Base-by-base conservation (phyloP, 768 basidiomycete genomes). In the Cantharellus anzutake region DNA sequence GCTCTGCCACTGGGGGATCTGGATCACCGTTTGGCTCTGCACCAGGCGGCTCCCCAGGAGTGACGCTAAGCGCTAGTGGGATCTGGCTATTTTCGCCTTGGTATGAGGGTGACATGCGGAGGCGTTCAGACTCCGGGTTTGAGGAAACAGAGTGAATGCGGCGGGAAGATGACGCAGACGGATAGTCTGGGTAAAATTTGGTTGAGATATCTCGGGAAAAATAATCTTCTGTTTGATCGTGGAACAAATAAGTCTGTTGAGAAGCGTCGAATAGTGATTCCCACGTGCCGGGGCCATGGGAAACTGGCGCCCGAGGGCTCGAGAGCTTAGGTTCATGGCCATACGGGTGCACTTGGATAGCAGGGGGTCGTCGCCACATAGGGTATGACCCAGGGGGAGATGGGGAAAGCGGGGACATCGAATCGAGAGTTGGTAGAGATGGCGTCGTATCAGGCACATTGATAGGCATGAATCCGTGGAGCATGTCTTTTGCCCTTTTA, bases 1-100 rank as follows among this genome's bases (percentile, higher is more conserved):
- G 35, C 35, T 11, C 52, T 55, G 7, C 11, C 14, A 37, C 35
- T 7, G 52, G 52, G 38, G 52, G 7, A 11, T 37, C 11, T 11
- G 52, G 52, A 55, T 37, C 11, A 82, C 75, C 41, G 78, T 74
- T 0, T 74, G 77, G 63, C 11, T 29, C 20, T 29, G 20, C n/a
- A 11, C n/a, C n/a, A 56, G 20, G 20, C 20, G 20, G 20, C 20
- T 29, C 20, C 20, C 20, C 20, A 29, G 20, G 20, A 29, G 20
- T 29, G 20, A 29, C 20, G 20, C 20, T 29, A 29, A 29, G 20
- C 20, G 20, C 20, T 29, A 29, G 20, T 29, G 20, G 20, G 20
- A 29, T 29, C 20, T 29, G 20, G 20, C 20, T 29, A 29, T 29
- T 29, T 29, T 29, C 20, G 20, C 20, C 20, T 29, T 29, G 20